Percentiles rank a stretch among this genome's conserved stretches.
Evolutionary conservation across 345 rosid species (phyloP).

Genomic region (Kernera saxatilis): DNA sequence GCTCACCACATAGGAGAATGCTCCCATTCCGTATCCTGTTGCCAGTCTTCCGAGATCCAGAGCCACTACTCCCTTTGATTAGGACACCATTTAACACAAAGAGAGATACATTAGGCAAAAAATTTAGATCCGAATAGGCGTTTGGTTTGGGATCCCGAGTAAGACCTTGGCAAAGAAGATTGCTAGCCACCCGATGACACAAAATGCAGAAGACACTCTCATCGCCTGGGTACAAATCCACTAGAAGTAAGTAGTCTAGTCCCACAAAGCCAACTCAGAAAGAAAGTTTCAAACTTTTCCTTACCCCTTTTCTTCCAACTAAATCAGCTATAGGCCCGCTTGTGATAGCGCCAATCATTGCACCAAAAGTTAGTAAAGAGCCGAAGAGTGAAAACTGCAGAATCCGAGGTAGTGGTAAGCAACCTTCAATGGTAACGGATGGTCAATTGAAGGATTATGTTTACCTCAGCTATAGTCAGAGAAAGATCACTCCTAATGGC

Average conservation of each 20-base stretch:
- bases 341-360: constrained; percentile 94
- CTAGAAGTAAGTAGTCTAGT: not conserved
- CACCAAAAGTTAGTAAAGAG: constrained; percentile 81
- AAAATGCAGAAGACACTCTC: constrained; percentile 60
- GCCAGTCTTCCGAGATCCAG: constrained; percentile 79
- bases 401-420: not conserved
- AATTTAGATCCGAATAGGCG: not conserved
- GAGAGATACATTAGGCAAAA: not conserved
- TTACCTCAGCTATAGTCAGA: constrained; percentile 60
- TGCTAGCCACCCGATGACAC: constrained; percentile 78
- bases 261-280: not conserved
- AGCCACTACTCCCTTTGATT: constrained; percentile 48
- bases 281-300: not conserved
- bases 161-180: constrained; percentile 81
- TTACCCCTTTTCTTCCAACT: constrained; percentile 85
- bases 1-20: constrained; percentile 75
- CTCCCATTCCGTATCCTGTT: constrained; percentile 91
- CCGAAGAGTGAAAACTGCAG: constrained; percentile 80
- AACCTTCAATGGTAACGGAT: not conserved
- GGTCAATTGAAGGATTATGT: not conserved
- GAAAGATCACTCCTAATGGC: constrained; percentile 72
- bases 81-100: not conserved
- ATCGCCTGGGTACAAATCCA: constrained; percentile 50
- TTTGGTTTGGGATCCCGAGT: not conserved
- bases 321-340: constrained; percentile 79